Evolutionary conservation across 2,329 filamentous ascomycete genomes (phyloP).

Genomic region (Penicillium sp.): DNA sequence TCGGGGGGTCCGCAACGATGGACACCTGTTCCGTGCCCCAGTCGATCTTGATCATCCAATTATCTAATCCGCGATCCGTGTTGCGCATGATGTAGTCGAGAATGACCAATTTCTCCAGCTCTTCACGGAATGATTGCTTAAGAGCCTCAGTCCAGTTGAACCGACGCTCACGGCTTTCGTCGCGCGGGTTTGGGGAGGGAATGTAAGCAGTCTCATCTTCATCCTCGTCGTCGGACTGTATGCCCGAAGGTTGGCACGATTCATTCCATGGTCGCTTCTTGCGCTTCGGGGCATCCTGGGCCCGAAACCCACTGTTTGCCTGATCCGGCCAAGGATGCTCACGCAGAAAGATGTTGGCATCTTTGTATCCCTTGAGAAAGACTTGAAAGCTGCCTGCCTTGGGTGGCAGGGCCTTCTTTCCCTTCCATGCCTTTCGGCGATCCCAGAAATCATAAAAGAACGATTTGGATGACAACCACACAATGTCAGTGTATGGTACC

Average conservation of each 20-base stretch:
- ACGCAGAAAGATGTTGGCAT: slow-evolving; percentile 89
- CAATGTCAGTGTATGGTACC: slow-evolving; percentile 94
- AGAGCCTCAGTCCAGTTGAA: slow-evolving; percentile 84
- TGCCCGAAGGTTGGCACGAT: slow-evolving; percentile 65
- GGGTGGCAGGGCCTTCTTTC: slow-evolving; percentile 76
- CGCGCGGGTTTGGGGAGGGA: slow-evolving; percentile 41
- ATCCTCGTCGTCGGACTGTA: slow-evolving; percentile 57
- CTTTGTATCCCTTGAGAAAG: slow-evolving; percentile 93
- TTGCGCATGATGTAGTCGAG: slow-evolving; percentile 99
- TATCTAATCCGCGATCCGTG: slow-evolving; percentile 91
- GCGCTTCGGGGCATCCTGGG: slow-evolving; percentile 60
- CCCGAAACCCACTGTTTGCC: slow-evolving; percentile 61
- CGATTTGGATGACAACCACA: slow-evolving; percentile 88
- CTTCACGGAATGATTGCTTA: slow-evolving; percentile 88
- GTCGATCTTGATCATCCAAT: slow-evolving; percentile 99
- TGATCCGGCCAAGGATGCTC: slow-evolving; percentile 98
- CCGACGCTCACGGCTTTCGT: slow-evolving; percentile 43
- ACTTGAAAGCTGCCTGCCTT: slow-evolving; percentile 97
- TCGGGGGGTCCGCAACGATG: slow-evolving; percentile 78
- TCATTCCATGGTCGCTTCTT: slow-evolving; percentile 73
- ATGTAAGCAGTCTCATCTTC: slow-evolving; percentile 45
- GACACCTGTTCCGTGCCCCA: slow-evolving; percentile 75
- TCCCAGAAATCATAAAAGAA: slow-evolving; percentile 99
- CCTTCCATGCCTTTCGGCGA: slow-evolving; percentile 76
- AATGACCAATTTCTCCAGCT: slow-evolving; percentile 94